Evolutionary conservation across 352 stramenopile species (phyloP).

Genomic region (Phytophthora fragariaefolia): DNA sequence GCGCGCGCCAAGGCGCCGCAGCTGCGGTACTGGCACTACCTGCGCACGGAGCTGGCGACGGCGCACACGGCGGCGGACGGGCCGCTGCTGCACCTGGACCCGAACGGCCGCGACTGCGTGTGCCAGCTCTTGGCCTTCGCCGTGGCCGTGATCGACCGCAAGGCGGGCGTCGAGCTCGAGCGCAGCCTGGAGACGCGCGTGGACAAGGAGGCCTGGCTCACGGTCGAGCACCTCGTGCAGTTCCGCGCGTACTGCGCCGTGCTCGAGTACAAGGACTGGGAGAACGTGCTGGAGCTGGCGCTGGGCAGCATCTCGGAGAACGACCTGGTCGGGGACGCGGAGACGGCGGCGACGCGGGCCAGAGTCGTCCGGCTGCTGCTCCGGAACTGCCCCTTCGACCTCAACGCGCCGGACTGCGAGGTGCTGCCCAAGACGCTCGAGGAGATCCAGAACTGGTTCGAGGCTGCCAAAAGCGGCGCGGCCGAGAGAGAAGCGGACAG

Average conservation of each 20-base stretch:
- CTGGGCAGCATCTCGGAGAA: constrained; percentile 51
- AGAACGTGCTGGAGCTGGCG: constrained; percentile 63
- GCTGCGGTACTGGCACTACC: constrained; percentile 61
- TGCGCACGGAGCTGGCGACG: constrained; percentile 67
- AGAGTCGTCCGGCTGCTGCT: constrained; percentile 55
- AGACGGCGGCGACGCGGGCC: constrained; percentile 37
- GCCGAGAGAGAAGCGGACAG: constrained; percentile 45
- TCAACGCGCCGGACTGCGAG: constrained; percentile 34
- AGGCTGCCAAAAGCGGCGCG: constrained; percentile 28
- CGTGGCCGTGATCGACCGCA: constrained; percentile 52
- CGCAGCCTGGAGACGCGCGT: constrained; percentile 45
- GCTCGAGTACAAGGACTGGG: constrained; percentile 53
- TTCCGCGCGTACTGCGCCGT: constrained; percentile 78
- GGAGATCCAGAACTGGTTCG: constrained; percentile 66
- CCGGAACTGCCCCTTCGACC: constrained; percentile 67
- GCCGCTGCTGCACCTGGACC: constrained; percentile 69
- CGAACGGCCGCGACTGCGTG: constrained; percentile 71
- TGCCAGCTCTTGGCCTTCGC: constrained; percentile 66
- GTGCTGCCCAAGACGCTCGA: constrained; percentile 47
- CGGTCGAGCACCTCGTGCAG: constrained; percentile 57
- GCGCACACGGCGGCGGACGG: constrained; percentile 57
- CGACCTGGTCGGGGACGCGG: constrained; percentile 19
- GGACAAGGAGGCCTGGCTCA: constrained; percentile 78
- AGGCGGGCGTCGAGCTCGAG: constrained; percentile 30
- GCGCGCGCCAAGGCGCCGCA: constrained; percentile 45